phyloP scores from a whole-genome alignment of 441 rosid genomes.

The Mallotus repandus region DNA sequence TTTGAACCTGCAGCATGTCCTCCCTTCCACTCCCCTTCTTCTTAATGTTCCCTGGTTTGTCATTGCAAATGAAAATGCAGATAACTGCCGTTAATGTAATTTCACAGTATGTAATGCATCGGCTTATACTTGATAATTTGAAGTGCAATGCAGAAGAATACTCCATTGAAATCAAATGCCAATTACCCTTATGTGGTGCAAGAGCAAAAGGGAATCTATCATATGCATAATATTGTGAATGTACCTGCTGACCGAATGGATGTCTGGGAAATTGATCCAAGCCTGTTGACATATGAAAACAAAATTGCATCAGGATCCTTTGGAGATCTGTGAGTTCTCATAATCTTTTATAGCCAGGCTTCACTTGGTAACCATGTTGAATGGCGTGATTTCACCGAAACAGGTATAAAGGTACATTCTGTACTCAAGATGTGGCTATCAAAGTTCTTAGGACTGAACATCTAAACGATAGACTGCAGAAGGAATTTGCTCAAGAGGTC shows the following conservation, averaged over 20 bases:
- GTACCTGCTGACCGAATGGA: slow-evolving; percentile 36
- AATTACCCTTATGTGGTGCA: slow-evolving; percentile 33
- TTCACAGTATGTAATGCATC: slow-evolving; percentile 8
- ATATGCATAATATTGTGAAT: slow-evolving; percentile 25
- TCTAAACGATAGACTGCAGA: slow-evolving; percentile 38
- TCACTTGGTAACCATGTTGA: slow-evolving; percentile 21
- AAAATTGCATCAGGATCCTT: slow-evolving; percentile 56
- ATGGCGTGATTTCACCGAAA: slow-evolving; percentile 25
- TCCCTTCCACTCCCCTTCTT: neutral
- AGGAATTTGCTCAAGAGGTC: slow-evolving; percentile 71
- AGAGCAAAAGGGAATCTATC: slow-evolving; percentile 35
- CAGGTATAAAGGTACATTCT: slow-evolving; percentile 65
- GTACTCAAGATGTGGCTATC: slow-evolving; percentile 65
- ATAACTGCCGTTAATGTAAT: neutral
- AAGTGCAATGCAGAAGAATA: slow-evolving; percentile 49
- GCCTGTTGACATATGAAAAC: slow-evolving; percentile 44
- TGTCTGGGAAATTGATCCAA: slow-evolving; percentile 66
- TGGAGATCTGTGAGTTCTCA: slow-evolving; percentile 57
- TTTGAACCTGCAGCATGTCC: too few relatives aligned
- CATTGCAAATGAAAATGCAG: neutral
- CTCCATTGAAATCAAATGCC: slow-evolving; percentile 27
- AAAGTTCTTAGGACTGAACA: slow-evolving; percentile 55
- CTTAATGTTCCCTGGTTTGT: neutral
- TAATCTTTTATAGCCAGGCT: slow-evolving; percentile 18
- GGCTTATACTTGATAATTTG: slow-evolving; percentile 31